Base-by-base conservation (phyloP, 768 basidiomycete species). In the Collybiopsis luxurians region DNA sequence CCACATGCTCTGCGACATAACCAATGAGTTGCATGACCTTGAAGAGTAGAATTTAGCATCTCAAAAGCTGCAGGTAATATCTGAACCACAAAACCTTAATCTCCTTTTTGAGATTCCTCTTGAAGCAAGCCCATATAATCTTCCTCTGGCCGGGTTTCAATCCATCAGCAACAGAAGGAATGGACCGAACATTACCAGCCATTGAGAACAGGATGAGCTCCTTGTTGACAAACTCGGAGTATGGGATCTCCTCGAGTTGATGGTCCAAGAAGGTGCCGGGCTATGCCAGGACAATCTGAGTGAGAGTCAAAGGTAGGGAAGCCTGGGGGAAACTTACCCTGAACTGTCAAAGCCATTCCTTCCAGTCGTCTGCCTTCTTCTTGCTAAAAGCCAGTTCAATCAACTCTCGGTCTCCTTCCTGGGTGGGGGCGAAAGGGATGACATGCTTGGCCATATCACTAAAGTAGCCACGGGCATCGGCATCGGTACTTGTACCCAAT, bases 351-450 rank as follows among this genome's bases (percentile, higher is more conserved):
- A 99, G 75, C 97, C 97, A 99, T 56, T 99, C 97, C 70, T 99
- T 98, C 52, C 97, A 87, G 2, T 98, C 95, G 58, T 99, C 97
- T 0, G 95, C 92, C 67, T 96, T 98, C 80, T 98, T 98, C 84
- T 98, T 99, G 77, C 93, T 98, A 79, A 99, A 99, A 0, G 97
- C 97, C 55, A 99, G 86, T 39, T 99, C 97, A 59, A 99, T 96
- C 34, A 98, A 79, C 6, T 86, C 87, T 44, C 84, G 85, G 62
- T 98, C 97, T 2, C 87, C 94, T 0, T 87, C 81, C 65, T 90
- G 84, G 3, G 85, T 86, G 2, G 85, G 73, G 2, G 89, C 81
- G 73, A 99, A 98, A 0, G 93, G 90, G 55, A 99, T 92, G 81
- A 96, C 89, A 67, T 99, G 97, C 67, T 90, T 95, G 66, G 79